Evolutionary conservation across 345 rosid species (phyloP), one percentile per base, ranked within the genome.

Genomic region (Odontarrhena argentea): DNA sequence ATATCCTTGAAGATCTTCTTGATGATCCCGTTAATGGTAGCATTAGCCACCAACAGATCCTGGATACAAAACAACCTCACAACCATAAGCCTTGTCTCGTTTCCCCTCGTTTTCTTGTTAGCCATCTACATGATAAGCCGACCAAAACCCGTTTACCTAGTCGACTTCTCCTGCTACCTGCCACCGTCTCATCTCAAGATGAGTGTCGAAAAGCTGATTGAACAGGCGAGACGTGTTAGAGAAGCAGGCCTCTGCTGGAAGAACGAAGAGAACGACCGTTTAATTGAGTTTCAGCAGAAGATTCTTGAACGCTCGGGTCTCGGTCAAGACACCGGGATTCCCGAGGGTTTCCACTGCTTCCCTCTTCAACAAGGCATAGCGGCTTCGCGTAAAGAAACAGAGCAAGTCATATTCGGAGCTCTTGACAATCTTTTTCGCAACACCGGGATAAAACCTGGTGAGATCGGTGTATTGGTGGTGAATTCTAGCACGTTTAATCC

Each of bases 401-500:
- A 85, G 69, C 83, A 86, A 85, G 98, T 90, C 70, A 93, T 93
- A 81, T 90, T 81, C 61, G 98, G 98, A 60, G 87, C 96, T 28
- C 75, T 90, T 60, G 93, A 87, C 72, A 78, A 72, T 76, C 81
- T 93, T 6, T 90, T 90, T 47, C 83, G 79, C 15, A 88, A 83
- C 70, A 88, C 98, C 3, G 78, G 79, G 30, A 68, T 90, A 6
- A 83, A 85, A 50, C 84, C 96, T 12, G 74, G 77, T 38, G 96
- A 87, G 66, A 85, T 93, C 9, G 97, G 97, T 18, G 77, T 88
- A 30, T 42, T 76, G 25, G 76, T 76, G 38, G 79, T 76, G 45
- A 76, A 70, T 30, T 70, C 69, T 46, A 69, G 72, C 55, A 56
- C 70, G 0, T 70, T 76, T 48, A 65, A 70, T 54, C 77, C 77